Evolutionary conservation across 768 basidiomycete genomes (phyloP), one percentile per base, ranked within the genome.

Genomic region (Lentinus tigrinus): DNA sequence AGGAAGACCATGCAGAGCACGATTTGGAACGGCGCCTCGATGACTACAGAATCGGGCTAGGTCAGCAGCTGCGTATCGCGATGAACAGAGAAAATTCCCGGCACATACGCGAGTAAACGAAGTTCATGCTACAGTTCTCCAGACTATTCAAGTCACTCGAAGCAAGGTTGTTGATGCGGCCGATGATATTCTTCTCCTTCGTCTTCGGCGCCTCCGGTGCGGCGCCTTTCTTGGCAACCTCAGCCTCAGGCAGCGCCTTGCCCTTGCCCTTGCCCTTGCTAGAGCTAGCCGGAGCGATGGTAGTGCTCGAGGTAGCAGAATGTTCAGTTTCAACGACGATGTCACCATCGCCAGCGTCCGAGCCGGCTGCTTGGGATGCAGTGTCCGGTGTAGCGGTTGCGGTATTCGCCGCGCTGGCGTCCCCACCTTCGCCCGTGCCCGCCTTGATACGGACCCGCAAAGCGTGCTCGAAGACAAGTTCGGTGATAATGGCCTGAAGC

Each of bases 141-240:
- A 69, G 21, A 60, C 38, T 66, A 57, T 47, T 69, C 63, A 64
- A 65, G 72, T 93, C 90, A 1, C 85, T 84, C 3, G 89, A 84
- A 39, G 90, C 82, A 9, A 92, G 73, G 55, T 90, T 92, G 68
- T 88, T 92, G 69, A 93, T 87, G 67, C 84, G 89, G 10, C 91
- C 91, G 46, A 85, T 81, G 23, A 91, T 72, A 66, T 88, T 85
- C 14, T 72, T 73, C 17, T 55, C 3, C 39, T 27, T 44, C 7
- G 39, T 6, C 17, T 49, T 34, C 14, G 54, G 58, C 4, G 55
- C 53, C 42, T 63, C 60, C 11, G 24, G 6, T 23, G 23, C 9
- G 21, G 4, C 13, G 6, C 7, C 36, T 21, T 48, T 48, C 28
- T 44, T 19, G 5, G 52, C 19, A 24, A 21, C 2, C 21, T 26